Evolutionary conservation across 495 filamentous ascomycete species (phyloP).

Genomic region (Poronia punctata): DNA sequence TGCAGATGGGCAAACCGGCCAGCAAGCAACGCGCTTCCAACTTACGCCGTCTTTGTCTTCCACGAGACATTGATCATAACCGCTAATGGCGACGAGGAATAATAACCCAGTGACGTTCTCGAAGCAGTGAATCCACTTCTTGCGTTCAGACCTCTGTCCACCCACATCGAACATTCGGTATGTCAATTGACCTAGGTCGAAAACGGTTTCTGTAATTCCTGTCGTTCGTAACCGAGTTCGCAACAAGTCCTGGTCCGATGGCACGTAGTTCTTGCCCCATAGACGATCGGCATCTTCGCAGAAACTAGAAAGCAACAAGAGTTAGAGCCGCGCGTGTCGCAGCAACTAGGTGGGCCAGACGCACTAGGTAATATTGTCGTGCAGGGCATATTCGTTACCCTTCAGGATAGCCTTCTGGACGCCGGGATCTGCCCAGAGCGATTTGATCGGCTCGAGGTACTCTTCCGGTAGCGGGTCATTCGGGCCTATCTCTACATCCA

Average conservation of each 20-base stretch:
- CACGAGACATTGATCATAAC: conserved; percentile 93
- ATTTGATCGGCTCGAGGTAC: conserved; percentile 69
- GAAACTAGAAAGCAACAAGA: conserved; percentile 55
- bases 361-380: conserved; percentile 93
- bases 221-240: conserved; percentile 89
- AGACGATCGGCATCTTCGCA: conserved; percentile 84
- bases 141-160: conserved; percentile 92
- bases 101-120: conserved; percentile 91
- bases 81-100: conserved; percentile 92
- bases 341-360: conserved; percentile 22
- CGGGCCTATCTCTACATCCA: conserved; percentile 68
- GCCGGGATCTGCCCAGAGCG: conserved; percentile 75
- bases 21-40: conserved; percentile 16
- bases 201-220: conserved; percentile 94
- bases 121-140: conserved; percentile 99
- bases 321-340: neutral
- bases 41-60: conserved; percentile 96
- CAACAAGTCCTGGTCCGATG: conserved; percentile 94
- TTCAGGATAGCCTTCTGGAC: conserved; percentile 80
- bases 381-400: conserved; percentile 92
- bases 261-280: conserved; percentile 79
- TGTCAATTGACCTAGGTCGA: conserved; percentile 89
- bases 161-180: conserved; percentile 99
- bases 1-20: too few species aligned
- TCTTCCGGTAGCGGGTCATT: conserved; percentile 66